Evolutionary conservation across 2,329 filamentous ascomycete genomes (phyloP), one percentile per base, ranked within the genome.

Genomic region (Bimuria novae-zelandiae): DNA sequence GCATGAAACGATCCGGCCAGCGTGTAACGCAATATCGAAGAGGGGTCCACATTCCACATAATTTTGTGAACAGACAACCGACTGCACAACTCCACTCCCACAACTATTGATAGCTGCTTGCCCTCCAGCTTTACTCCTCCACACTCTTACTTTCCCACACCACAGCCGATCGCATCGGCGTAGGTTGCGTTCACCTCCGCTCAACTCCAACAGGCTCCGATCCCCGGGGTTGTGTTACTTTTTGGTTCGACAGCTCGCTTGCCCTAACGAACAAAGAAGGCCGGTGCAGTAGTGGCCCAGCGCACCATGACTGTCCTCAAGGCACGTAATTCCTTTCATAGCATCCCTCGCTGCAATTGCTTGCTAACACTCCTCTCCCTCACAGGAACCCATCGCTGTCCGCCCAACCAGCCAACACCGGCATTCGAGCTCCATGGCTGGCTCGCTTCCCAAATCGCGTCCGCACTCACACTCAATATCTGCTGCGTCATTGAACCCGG

Each of bases 401-500:
- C 75, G 77, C 56, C 76, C 76, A 25, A 61, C 71, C 33, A 76
- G 69, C 62, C 75, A 77, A 57, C 77, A 79, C 67, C 76, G 78
- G 53, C 73, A 75, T 49, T 77, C 74, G 52, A 75, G 85, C 67
- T 80, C 80, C 67, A 63, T 68, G 58, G 80, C 80, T 65, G 80
- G 82, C 61, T 85, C 87, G 59, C 80, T 88, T 45, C 79, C 76
- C 55, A 87, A 89, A 76, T 84, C 85, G 58, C 88, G 92, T 69
- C 86, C 85, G 64, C 90, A 92, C 78, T 90, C 90, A 44, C 89
- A 94, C 75, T 93, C 90, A 53, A 81, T 92, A 64, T 88, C 92
- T 51, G 83, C 89, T 54, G 85, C 86, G 63, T 85, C 89, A 53
- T 84, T 92, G 69, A 93, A 92, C 78, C 79, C 87, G 64, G 87